Evolutionary conservation across 2,329 filamentous ascomycete genomes (phyloP).

Genomic region (Drechslerella dactyloides): DNA sequence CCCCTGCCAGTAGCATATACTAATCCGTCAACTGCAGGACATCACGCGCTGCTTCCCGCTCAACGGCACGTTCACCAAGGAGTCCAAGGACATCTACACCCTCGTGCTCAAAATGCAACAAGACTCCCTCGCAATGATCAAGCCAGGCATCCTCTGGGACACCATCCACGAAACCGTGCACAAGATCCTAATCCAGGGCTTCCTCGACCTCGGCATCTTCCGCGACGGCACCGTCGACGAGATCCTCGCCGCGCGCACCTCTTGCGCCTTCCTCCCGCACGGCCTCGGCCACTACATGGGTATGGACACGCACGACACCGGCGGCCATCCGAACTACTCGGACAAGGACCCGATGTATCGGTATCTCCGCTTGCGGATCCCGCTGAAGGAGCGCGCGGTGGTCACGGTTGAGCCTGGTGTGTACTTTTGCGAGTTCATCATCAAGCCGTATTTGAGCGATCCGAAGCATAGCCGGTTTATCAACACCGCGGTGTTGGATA

Average conservation of each 20-base stretch:
- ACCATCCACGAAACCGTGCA: constrained; percentile 81
- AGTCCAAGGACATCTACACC: constrained; percentile 77
- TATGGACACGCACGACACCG: constrained; percentile 89
- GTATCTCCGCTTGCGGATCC: constrained; percentile 80
- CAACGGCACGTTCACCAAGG: constrained; percentile 70
- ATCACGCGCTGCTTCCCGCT: constrained; percentile 89
- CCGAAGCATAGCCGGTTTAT: constrained; percentile 77
- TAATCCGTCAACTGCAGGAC: constrained; percentile 59
- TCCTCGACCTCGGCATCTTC: constrained; percentile 77
- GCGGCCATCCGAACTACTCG: constrained; percentile 74
- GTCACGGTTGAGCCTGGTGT: constrained; percentile 94
- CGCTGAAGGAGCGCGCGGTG: constrained; percentile 77
- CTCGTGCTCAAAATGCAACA: constrained; percentile 87
- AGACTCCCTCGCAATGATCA: constrained; percentile 74
- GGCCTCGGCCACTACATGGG: constrained; percentile 77
- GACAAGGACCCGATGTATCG: constrained; percentile 85
- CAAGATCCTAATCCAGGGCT: constrained; percentile 78
- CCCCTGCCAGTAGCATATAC: too few relatives aligned
- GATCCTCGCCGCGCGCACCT: constrained; percentile 78
- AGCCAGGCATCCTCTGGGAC: constrained; percentile 78
- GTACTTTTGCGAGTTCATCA: constrained; percentile 91
- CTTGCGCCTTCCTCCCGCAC: constrained; percentile 88
- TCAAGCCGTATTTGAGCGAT: constrained; percentile 77
- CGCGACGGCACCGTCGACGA: constrained; percentile 70
- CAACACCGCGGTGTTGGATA: constrained; percentile 72